phyloP scores from a whole-genome alignment of 1,139 yeast species.

The Candida mesenterica region DNA sequence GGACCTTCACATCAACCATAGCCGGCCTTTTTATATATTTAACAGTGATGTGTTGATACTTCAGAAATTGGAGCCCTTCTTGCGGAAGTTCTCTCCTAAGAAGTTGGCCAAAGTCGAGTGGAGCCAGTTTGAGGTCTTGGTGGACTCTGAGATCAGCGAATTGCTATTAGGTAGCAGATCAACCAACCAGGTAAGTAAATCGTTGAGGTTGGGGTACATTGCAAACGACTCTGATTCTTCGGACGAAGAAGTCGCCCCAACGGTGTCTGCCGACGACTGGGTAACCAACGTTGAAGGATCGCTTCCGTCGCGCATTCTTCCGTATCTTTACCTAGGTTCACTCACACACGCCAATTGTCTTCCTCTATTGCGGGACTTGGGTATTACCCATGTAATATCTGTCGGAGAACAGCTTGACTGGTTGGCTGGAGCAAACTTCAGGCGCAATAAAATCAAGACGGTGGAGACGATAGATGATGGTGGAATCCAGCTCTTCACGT shows the following conservation, averaged over 20 bases:
- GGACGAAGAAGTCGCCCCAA: constrained; percentile 6
- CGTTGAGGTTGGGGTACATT: constrained; percentile 26
- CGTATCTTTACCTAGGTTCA: constrained; percentile 85
- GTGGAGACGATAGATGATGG: constrained; percentile 29
- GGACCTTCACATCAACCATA: constrained; percentile 57
- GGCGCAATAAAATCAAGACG: constrained; percentile 23
- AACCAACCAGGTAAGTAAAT: not conserved
- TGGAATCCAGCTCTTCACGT: constrained; percentile 29
- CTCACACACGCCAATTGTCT: constrained; percentile 77
- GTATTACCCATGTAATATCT: constrained; percentile 73
- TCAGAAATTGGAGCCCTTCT: constrained; percentile 58
- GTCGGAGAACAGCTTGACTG: constrained; percentile 86
- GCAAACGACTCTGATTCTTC: constrained; percentile 20
- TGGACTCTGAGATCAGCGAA: constrained; percentile 34
- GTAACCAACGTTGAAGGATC: constrained; percentile 55
- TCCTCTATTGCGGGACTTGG: constrained; percentile 59
- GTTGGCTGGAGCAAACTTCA: constrained; percentile 37
- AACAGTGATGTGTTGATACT: constrained; percentile 70
- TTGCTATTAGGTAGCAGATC: constrained; percentile 23
- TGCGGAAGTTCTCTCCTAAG: constrained; percentile 57
- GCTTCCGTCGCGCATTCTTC: constrained; percentile 71
- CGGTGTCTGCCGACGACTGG: constrained; percentile 24
- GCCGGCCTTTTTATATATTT: constrained; percentile 83
- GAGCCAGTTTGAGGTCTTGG: constrained; percentile 29
- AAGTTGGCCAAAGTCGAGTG: constrained; percentile 14